A percentile compares a stretch with the other conserved stretches of the same genome.
Conservation (phyloP, 257 asterid genomes). For the Plantago major region DNA sequence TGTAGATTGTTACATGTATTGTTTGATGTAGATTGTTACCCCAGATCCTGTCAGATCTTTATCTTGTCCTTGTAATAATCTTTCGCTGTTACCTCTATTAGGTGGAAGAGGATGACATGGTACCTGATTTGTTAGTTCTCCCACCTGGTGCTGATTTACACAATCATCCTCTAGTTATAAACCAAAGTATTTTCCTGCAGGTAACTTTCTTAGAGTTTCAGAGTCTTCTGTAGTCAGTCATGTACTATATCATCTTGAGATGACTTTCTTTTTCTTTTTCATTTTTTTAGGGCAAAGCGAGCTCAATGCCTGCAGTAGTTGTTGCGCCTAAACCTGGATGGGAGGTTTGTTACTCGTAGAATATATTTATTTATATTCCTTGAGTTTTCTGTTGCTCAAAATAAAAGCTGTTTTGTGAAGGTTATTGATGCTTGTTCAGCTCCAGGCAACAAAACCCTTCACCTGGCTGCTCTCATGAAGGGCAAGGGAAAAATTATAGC, state of each 20-base stretch:
- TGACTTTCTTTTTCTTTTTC: neutral
- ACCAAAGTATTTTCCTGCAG: slow-evolving; percentile 79
- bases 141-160: slow-evolving; percentile 93
- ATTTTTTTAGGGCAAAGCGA: slow-evolving; percentile 73
- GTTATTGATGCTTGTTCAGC: slow-evolving; percentile 97
- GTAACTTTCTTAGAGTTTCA: slow-evolving; percentile 26
- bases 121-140: slow-evolving; percentile 65
- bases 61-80: slow-evolving; percentile 2
- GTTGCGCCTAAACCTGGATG: slow-evolving; percentile 84
- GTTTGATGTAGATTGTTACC: neutral
- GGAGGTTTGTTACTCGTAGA: slow-evolving; percentile 43
- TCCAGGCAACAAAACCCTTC: slow-evolving; percentile 94
- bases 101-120: slow-evolving; percentile 72
- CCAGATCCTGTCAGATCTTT: neutral
- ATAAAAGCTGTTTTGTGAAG: slow-evolving; percentile 39
- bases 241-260: slow-evolving; percentile 4
- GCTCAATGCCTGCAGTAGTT: slow-evolving; percentile 87
- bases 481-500: slow-evolving; percentile 79
- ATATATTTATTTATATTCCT: slow-evolving; percentile 1
- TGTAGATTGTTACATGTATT: neutral
- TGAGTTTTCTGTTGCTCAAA: slow-evolving; percentile 12
- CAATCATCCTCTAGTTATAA: slow-evolving; percentile 69
- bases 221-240: neutral
- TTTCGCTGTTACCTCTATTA: slow-evolving; percentile 23
- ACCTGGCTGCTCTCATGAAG: slow-evolving; percentile 87